Conservation (phyloP, 2,329 filamentous ascomycete genomes). For the Hypoxylon sp. region DNA sequence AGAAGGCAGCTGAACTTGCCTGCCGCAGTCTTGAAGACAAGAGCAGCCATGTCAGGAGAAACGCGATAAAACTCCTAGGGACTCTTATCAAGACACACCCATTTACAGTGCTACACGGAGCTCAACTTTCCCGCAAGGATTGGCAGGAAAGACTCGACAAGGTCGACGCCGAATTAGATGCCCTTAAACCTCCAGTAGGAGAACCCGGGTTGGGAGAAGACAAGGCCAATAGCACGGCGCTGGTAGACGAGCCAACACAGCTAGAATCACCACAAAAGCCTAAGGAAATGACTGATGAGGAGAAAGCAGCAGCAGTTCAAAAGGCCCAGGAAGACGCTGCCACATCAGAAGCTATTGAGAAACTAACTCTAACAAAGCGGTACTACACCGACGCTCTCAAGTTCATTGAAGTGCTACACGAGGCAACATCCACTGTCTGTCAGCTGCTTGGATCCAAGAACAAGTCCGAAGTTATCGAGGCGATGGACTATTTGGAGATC, state of each 20-base stretch:
- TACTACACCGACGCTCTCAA: constrained; percentile 95
- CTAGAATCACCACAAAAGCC: constrained; percentile 78
- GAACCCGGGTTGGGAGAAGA: constrained; percentile 80
- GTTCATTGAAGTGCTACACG: constrained; percentile 93
- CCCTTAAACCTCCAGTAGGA: constrained; percentile 82
- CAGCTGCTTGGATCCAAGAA: constrained; percentile 94
- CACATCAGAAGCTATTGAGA: constrained; percentile 88
- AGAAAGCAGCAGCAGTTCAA: constrained; percentile 79
- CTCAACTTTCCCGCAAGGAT: constrained; percentile 85
- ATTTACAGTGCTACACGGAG: constrained; percentile 91
- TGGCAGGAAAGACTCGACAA: constrained; percentile 87
- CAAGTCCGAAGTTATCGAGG: constrained; percentile 98
- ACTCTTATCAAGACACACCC: constrained; percentile 94
- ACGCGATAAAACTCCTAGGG: constrained; percentile 92
- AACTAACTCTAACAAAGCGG: constrained; percentile 87
- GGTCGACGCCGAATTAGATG: constrained; percentile 85
- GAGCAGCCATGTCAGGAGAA: constrained; percentile 95
- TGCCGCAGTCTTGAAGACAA: constrained; percentile 94
- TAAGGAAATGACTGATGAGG: constrained; percentile 80
- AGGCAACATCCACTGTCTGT: constrained; percentile 83
- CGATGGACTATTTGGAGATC: constrained; percentile 98
- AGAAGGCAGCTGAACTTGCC: constrained; percentile 88
- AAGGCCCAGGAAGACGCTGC: constrained; percentile 90
- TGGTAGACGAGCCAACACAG: constrained; percentile 92
- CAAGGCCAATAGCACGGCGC: constrained; percentile 74